phyloP scores from a whole-genome alignment of 495 filamentous ascomycete species.

The Tuber brumale region DNA sequence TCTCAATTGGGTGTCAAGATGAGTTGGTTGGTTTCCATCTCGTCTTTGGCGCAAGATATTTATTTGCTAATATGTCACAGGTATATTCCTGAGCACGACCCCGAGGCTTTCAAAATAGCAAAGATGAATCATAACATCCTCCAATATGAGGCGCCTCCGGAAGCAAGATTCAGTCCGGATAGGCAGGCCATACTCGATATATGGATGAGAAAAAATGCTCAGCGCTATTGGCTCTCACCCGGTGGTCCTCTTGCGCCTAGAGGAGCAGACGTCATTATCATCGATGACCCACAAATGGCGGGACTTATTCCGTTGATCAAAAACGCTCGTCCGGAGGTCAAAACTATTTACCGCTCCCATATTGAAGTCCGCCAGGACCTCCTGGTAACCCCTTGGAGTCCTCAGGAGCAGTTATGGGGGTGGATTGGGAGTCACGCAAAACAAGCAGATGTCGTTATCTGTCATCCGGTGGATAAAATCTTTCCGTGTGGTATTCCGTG shows the following conservation, averaged over 20 bases:
- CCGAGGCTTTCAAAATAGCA: constrained; percentile 76
- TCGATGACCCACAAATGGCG: constrained; percentile 90
- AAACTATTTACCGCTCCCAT: constrained; percentile 73
- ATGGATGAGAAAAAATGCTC: constrained; percentile 73
- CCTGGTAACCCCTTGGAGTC: constrained; percentile 55
- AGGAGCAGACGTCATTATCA: constrained; percentile 73
- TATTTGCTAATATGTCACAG: constrained; percentile 38
- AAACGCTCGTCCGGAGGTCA: constrained; percentile 59
- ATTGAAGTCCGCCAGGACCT: constrained; percentile 80
- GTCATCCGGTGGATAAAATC: constrained; percentile 71
- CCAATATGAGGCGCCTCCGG: constrained; percentile 65
- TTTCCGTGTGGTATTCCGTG: constrained; percentile 62
- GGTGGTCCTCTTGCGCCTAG: constrained; percentile 69
- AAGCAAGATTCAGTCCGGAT: constrained; percentile 61
- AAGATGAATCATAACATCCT: constrained; percentile 91
- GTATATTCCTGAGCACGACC: constrained; percentile 76
- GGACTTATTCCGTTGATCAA: constrained; percentile 72
- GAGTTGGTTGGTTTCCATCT: constrained; percentile 60
- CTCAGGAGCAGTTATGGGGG: constrained; percentile 69
- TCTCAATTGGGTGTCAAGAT: constrained; percentile 61
- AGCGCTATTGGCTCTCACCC: constrained; percentile 64
- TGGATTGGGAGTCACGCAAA: constrained; percentile 70
- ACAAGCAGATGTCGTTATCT: constrained; percentile 70
- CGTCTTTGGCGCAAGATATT: background rate
- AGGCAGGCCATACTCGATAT: constrained; percentile 49